Conservation (phyloP, 495 filamentous ascomycete species). For the Amphirosellinia nigrospora region DNA sequence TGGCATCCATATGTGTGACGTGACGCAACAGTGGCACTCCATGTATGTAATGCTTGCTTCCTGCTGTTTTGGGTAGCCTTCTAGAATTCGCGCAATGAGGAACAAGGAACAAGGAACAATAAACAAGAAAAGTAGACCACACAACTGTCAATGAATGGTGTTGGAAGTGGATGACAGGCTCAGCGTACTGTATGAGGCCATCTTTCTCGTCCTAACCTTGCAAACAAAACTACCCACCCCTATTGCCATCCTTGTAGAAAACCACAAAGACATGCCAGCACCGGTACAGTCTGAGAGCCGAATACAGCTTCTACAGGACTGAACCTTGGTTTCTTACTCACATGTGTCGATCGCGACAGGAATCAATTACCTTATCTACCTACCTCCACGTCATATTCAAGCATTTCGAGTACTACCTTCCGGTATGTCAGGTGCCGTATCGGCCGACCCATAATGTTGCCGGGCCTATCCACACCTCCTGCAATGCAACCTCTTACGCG, state of each 20-base stretch:
- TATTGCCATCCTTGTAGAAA: background rate
- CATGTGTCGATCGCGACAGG: background rate
- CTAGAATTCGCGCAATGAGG: background rate
- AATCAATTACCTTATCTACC: background rate
- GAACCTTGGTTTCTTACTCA: background rate
- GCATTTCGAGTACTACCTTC: background rate
- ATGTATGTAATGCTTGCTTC: constrained; percentile 5
- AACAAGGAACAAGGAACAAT: background rate
- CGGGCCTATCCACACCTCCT: background rate
- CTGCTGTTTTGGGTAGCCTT: background rate
- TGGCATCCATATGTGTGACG: no score
- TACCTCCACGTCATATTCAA: constrained; percentile 9
- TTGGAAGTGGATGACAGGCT: background rate
- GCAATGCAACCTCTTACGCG: background rate
- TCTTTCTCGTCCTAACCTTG: background rate
- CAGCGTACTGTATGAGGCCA: background rate
- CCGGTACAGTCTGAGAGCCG: background rate
- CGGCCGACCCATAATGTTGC: background rate
- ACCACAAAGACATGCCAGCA: background rate
- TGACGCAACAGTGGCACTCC: no score
- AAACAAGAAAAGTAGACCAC: background rate
- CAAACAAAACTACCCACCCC: background rate
- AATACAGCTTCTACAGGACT: constrained; percentile 4
- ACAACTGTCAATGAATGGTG: background rate
- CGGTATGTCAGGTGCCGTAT: background rate